Base-by-base conservation (phyloP, 257 asterid genomes). In the Rauvolfia tetraphylla region DNA sequence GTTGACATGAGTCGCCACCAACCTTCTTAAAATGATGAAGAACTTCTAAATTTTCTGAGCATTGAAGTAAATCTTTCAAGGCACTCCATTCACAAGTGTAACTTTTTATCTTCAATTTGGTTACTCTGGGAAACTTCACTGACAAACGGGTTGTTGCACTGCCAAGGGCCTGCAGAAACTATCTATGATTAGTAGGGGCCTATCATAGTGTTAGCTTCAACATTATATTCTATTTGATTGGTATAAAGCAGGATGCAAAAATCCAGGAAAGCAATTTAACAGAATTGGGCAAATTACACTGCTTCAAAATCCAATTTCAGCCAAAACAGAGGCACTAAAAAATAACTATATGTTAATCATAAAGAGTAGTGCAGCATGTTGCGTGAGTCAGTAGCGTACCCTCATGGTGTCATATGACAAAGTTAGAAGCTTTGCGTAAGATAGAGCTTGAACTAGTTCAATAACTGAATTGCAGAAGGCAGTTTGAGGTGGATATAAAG, bases 151-250 rank as follows among this genome's bases (percentile, higher is more conserved):
- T 39, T 5, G 15, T 20, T 54, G 18, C 25, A 46, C n/a, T n/a
- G 51, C 59, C 68, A 74, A 74, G 73, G 38, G 54, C 72, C 58
- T 49, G 33, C 17, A 59, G 10, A 59, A 59, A 59, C 29, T 9
- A 25, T 59, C 10, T 46, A 46, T 9, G 13, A 11, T 46, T 6
- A 39, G 6, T 39, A 39, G 42, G 6, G 3, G 42, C 42, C 42
- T 39, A 3, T 39, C 42, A 39, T 2, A 39, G 6, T 39, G 42
- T 39, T 39, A 39, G 42, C 5, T 56, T 56, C 25, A 56, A 27
- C 25, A 5, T 27, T 12, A 56, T 39, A 6, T 39, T 56, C 62
- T 56, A 7, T 56, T 5, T 27, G 25, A 4, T 56, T 56, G 22
- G 62, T 56, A 10, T 56, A 20, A 20, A 56, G 10, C 27, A 20